phyloP scores from a whole-genome alignment of 2,329 filamentous ascomycete species.

The Leptodontidium sp. region DNA sequence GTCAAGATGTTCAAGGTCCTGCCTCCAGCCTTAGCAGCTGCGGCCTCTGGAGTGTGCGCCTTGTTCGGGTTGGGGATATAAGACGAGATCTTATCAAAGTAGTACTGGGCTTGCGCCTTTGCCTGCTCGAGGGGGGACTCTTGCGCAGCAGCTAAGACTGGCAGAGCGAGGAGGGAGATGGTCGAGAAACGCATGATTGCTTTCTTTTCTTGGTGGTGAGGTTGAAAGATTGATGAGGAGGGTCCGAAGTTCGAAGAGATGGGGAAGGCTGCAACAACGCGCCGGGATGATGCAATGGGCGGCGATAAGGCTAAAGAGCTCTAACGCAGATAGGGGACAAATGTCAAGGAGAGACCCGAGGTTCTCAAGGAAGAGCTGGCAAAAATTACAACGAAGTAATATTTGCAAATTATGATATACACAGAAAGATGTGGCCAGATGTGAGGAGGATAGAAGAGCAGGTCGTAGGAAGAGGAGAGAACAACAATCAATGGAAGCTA shows the following conservation, averaged over 20 bases:
- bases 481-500: slow-evolving; percentile 25
- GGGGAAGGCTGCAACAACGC: slow-evolving; percentile 15
- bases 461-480: background rate
- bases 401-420: slow-evolving; percentile 24
- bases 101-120: slow-evolving; percentile 68
- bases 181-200: slow-evolving; percentile 64
- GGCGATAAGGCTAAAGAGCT: slow-evolving; percentile 36
- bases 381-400: slow-evolving; percentile 38
- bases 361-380: background rate
- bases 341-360: slow-evolving; percentile 34
- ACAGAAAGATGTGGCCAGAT: slow-evolving; percentile 31
- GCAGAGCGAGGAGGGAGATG: slow-evolving; percentile 60
- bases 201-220: slow-evolving; percentile 3
- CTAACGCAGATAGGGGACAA: slow-evolving; percentile 27
- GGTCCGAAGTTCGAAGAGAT: slow-evolving; percentile 23
- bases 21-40: slow-evolving; percentile 59
- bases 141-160: slow-evolving; percentile 63
- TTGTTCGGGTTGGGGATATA: slow-evolving; percentile 60
- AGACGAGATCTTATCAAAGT: slow-evolving; percentile 67
- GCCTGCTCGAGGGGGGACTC: slow-evolving; percentile 62
- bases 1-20: slow-evolving; percentile 66
- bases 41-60: slow-evolving; percentile 51
- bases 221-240: slow-evolving; percentile 23
- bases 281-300: slow-evolving; percentile 29
- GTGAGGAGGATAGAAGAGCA: slow-evolving; percentile 4